phyloP scores from a whole-genome alignment of 352 stramenopile species.

The Phytophthora fragariaefolia region DNA sequence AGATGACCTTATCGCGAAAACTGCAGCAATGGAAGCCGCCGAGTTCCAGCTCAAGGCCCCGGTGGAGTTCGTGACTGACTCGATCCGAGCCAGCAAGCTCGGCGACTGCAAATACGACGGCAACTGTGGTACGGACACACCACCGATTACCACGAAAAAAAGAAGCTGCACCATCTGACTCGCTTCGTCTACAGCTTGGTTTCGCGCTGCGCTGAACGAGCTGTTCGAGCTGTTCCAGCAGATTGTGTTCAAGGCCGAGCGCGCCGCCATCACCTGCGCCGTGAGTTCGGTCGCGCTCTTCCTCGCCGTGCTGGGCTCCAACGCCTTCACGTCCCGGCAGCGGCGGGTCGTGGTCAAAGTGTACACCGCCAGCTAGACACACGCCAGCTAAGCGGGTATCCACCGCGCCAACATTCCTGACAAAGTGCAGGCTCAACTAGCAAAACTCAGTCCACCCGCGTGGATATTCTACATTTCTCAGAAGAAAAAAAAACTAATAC shows the following conservation, averaged over 20 bases:
- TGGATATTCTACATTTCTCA: conserved; percentile 20
- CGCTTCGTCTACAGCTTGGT: conserved; percentile 48
- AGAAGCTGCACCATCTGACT: conserved; percentile 23
- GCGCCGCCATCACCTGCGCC: conserved; percentile 39
- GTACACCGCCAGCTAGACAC: conserved; percentile 37
- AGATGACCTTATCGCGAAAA: conserved; percentile 50
- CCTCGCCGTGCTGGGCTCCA: conserved; percentile 41
- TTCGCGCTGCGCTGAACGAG: conserved; percentile 49
- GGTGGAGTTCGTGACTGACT: conserved; percentile 65
- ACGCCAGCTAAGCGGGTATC: too few relatives aligned
- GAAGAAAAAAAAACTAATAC: neutral
- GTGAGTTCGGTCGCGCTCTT: conserved; percentile 36
- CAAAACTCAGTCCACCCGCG: neutral
- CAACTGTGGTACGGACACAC: conserved; percentile 73
- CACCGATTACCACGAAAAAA: too few relatives aligned
- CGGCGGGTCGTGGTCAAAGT: conserved; percentile 65
- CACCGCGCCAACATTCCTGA: conserved; percentile 14
- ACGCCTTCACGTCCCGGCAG: conserved; percentile 55
- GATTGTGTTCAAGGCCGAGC: conserved; percentile 48
- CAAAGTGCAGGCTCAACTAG: conserved; percentile 4
- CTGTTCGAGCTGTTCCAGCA: conserved; percentile 57
- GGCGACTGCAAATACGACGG: conserved; percentile 60
- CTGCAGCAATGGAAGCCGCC: conserved; percentile 52
- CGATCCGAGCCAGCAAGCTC: conserved; percentile 59
- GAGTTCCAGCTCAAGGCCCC: conserved; percentile 66